A percentile compares a stretch with the other conserved stretches of the same genome.
phyloP scores from a whole-genome alignment of 2,329 filamentous ascomycete genomes.

The Pyrenochaeta sp. region DNA sequence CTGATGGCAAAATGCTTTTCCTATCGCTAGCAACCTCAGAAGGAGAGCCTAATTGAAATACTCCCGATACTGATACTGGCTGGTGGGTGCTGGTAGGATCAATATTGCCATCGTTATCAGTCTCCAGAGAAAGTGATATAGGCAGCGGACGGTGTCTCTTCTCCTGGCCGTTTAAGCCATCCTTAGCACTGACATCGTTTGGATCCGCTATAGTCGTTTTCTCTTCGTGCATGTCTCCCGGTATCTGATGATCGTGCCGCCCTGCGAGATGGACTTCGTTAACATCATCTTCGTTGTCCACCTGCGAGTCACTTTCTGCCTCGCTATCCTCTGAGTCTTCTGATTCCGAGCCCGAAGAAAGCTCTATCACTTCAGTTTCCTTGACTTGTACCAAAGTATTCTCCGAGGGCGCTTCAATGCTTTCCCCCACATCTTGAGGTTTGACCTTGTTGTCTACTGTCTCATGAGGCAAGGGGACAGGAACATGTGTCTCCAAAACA shows the following conservation, averaged over 20 bases:
- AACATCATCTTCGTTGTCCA: slow-evolving; percentile 3
- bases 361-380: slow-evolving; percentile 17
- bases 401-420: background rate
- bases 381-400: background rate
- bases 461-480: background rate
- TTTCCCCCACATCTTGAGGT: background rate
- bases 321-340: slow-evolving; percentile 7
- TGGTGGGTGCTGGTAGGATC: slow-evolving; percentile 3
- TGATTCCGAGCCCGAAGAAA: slow-evolving; percentile 22
- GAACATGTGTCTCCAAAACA: background rate
- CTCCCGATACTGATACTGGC: slow-evolving; percentile 15
- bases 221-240: background rate
- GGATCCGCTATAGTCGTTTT: no score
- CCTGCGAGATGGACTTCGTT: background rate
- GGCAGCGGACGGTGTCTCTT: no score
- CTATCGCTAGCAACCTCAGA: slow-evolving; percentile 13
- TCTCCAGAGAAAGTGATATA: background rate
- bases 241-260: no score
- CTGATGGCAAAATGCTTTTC: background rate
- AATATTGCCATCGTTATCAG: background rate
- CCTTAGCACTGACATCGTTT: no score
- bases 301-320: slow-evolving; percentile 8
- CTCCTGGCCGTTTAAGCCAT: no score
- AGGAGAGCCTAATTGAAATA: slow-evolving; percentile 36
- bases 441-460: background rate